phyloP scores from a whole-genome alignment of 2,329 filamentous ascomycete genomes.

The Verticillium klebahnii region DNA sequence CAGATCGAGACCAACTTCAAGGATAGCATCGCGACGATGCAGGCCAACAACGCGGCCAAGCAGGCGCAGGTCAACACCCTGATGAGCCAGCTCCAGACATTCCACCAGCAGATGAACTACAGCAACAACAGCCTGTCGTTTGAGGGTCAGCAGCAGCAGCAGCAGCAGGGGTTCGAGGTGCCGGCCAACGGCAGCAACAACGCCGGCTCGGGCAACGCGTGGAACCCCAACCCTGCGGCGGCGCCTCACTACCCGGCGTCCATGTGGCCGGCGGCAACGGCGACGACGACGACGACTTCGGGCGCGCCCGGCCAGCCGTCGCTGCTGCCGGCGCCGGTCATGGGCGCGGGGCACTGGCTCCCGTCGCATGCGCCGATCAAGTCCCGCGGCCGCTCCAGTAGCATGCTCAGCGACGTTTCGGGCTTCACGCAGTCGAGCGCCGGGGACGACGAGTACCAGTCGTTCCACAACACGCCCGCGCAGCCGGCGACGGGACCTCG shows the following conservation, averaged over 20 bases:
- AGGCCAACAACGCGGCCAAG: slow-evolving; percentile 30
- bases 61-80: slow-evolving; percentile 33
- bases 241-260: slow-evolving; percentile 27
- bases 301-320: background rate
- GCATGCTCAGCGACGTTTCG: slow-evolving; percentile 64
- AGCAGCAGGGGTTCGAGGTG: background rate
- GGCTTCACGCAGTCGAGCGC: slow-evolving; percentile 60
- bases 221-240: slow-evolving; percentile 29
- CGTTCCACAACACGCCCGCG: slow-evolving; percentile 13
- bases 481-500: slow-evolving; percentile 12
- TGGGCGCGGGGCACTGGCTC: background rate
- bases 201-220: slow-evolving; percentile 14
- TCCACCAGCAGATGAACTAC: slow-evolving; percentile 26
- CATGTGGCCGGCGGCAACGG: slow-evolving; percentile 27
- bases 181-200: background rate
- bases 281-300: background rate
- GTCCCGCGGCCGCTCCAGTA: slow-evolving; percentile 56
- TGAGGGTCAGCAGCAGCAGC: background rate
- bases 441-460: slow-evolving; percentile 37
- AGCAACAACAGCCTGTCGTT: slow-evolving; percentile 21
- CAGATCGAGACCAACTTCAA: slow-evolving; percentile 39
- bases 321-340: background rate
- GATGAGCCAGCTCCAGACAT: slow-evolving; percentile 28
- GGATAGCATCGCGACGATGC: slow-evolving; percentile 32
- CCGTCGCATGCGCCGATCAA: slow-evolving; percentile 21